Conservation (phyloP, 345 rosid genomes). For the Litchi chinensis region DNA sequence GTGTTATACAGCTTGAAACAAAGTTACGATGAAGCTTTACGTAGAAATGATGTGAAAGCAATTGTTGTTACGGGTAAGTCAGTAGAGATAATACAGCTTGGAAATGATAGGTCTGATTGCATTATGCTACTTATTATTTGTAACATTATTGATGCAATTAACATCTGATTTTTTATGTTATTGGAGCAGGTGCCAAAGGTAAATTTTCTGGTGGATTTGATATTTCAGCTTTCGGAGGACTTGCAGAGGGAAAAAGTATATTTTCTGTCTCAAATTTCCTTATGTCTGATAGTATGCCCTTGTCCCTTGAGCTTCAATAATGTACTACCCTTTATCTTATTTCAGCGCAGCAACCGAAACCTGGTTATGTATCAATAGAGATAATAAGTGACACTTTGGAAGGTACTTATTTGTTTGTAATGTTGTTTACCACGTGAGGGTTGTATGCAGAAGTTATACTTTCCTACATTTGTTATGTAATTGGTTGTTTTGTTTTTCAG, state of each 20-base stretch:
- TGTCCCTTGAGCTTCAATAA: slow-evolving; percentile 7
- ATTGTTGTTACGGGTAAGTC: slow-evolving; percentile 79
- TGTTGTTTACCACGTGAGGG: background rate
- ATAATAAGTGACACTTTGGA: slow-evolving; percentile 65
- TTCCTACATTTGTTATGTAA: slow-evolving; percentile 2
- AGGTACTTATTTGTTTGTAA: slow-evolving; percentile 48
- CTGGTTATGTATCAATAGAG: slow-evolving; percentile 66
- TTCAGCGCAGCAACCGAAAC: slow-evolving; percentile 60
- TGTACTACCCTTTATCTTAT: slow-evolving; percentile 23
- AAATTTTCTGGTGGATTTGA: slow-evolving; percentile 98
- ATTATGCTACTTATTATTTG: background rate
- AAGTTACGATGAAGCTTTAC: slow-evolving; percentile 72
- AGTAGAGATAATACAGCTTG: slow-evolving; percentile 2
- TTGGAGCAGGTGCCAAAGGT: slow-evolving; percentile 74
- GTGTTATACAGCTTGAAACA: slow-evolving; percentile 77
- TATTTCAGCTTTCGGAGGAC: slow-evolving; percentile 67
- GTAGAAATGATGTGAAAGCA: slow-evolving; percentile 91
- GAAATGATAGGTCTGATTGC: background rate
- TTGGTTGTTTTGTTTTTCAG: slow-evolving; percentile 45
- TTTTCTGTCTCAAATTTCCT: slow-evolving; percentile 3
- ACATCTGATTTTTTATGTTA: slow-evolving; percentile 15
- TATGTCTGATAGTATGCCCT: slow-evolving; percentile 12
- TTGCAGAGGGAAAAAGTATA: slow-evolving; percentile 65
- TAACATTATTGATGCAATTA: background rate
- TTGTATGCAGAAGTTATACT: slow-evolving; percentile 7